Conservation (phyloP, 2,329 filamentous ascomycete species). For the Peltaster fructicola region DNA sequence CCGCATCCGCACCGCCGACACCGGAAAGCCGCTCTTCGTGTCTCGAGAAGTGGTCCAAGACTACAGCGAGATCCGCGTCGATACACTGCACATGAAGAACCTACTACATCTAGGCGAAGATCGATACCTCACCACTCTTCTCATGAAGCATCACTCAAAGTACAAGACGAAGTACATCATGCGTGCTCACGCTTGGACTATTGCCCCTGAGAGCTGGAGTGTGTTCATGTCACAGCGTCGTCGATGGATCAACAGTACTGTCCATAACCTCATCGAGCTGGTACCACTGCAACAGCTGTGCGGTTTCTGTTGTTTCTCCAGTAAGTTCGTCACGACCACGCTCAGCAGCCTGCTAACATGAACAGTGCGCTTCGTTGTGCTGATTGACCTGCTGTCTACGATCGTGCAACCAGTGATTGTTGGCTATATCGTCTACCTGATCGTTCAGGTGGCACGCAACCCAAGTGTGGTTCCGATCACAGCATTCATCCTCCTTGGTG, state of each 20-base stretch:
- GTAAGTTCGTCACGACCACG: too few relatives aligned
- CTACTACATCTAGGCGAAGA: conserved; percentile 91
- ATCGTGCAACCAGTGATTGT: conserved; percentile 82
- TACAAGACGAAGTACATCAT: conserved; percentile 99
- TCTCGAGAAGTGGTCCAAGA: conserved; percentile 76
- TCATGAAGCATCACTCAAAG: conserved; percentile 78
- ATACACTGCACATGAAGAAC: conserved; percentile 98
- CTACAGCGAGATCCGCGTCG: conserved; percentile 85
- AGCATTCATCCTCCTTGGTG: conserved; percentile 76
- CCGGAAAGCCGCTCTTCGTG: conserved; percentile 89
- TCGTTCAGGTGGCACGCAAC: conserved; percentile 51
- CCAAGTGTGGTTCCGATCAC: conserved; percentile 57
- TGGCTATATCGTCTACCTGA: conserved; percentile 76
- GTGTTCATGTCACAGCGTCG: conserved; percentile 97
- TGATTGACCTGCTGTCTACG: conserved; percentile 82
- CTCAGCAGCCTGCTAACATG: too few relatives aligned
- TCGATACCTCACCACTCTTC: conserved; percentile 85
- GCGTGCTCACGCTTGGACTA: conserved; percentile 85
- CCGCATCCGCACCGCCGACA: conserved; percentile 83
- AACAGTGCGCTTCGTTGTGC: conserved; percentile 97
- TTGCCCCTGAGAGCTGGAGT: conserved; percentile 82
- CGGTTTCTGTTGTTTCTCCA: conserved; percentile 99
- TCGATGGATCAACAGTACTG: conserved; percentile 98
- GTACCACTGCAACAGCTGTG: conserved; percentile 87
- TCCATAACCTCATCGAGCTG: conserved; percentile 92